These are phyloP conservation scores for Sequoia sempervirens DNA, from an alignment of 75 land plant species.

Conservation along the genomic window DNA sequence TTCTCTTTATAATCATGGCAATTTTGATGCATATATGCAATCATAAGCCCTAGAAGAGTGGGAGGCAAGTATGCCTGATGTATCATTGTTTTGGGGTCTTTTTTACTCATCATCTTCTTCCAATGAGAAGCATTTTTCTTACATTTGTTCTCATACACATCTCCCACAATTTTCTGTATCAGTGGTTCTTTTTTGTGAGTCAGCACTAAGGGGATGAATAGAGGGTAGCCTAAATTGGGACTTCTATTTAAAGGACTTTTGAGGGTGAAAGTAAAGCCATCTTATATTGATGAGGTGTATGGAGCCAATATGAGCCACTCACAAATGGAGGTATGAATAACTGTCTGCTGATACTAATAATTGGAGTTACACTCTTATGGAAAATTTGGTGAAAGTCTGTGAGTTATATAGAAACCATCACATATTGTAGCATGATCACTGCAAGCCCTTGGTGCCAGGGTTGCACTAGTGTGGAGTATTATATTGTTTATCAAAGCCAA, in stretches of 20 bases:
- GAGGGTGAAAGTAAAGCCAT: background rate
- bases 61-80: background rate
- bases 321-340: background rate
- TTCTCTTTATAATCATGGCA: background rate
- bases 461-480: background rate
- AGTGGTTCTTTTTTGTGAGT: background rate
- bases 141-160: background rate
- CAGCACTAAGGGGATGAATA: background rate
- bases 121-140: background rate
- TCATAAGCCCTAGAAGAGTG: background rate
- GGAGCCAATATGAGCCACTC: background rate
- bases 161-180: background rate
- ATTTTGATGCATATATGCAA: background rate
- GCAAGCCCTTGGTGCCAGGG: background rate
- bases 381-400: background rate
- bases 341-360: background rate
- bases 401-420: background rate
- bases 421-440: background rate
- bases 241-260: background rate
- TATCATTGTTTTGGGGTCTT: background rate
- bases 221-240: background rate
- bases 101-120: background rate
- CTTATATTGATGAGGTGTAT: background rate
- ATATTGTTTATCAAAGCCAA: background rate
- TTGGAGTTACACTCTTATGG: background rate